Conservation (phyloP, 768 basidiomycete species). For the Russula griseocarnosa region DNA sequence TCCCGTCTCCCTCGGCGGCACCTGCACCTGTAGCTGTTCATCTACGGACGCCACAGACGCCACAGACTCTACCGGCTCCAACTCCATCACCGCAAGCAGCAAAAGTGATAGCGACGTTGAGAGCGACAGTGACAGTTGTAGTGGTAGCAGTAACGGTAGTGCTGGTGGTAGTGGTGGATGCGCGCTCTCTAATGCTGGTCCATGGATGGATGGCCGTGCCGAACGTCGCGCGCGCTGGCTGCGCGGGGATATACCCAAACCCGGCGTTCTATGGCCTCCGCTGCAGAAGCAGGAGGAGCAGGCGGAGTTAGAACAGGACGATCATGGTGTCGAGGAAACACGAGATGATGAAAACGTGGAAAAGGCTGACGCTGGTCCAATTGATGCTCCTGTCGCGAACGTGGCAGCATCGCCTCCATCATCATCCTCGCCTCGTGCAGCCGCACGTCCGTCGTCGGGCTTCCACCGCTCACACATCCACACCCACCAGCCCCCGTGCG, state of each 20-base stretch:
- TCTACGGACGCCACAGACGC: background rate
- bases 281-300: background rate
- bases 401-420: background rate
- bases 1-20: constrained; percentile 59
- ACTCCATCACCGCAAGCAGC: background rate
- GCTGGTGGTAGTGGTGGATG: constrained; percentile 50
- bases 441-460: constrained; percentile 15
- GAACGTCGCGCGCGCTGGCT: constrained; percentile 34
- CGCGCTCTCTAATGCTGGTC: constrained; percentile 58
- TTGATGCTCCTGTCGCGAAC: background rate
- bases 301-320: background rate
- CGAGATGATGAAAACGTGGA: background rate
- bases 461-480: constrained; percentile 7
- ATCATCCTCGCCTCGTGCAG: background rate
- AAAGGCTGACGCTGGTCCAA: background rate
- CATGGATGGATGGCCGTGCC: constrained; percentile 59
- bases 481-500: constrained; percentile 8
- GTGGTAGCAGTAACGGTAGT: background rate
- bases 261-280: constrained; percentile 24
- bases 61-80: background rate
- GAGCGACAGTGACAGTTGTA: background rate
- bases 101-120: background rate
- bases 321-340: background rate
- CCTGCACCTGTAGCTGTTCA: constrained; percentile 48
- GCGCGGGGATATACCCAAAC: constrained; percentile 28